These are phyloP conservation scores for Pseudocercospora vitis DNA, from an alignment of 2,329 filamentous ascomycete genomes.

Conservation along the genomic window DNA sequence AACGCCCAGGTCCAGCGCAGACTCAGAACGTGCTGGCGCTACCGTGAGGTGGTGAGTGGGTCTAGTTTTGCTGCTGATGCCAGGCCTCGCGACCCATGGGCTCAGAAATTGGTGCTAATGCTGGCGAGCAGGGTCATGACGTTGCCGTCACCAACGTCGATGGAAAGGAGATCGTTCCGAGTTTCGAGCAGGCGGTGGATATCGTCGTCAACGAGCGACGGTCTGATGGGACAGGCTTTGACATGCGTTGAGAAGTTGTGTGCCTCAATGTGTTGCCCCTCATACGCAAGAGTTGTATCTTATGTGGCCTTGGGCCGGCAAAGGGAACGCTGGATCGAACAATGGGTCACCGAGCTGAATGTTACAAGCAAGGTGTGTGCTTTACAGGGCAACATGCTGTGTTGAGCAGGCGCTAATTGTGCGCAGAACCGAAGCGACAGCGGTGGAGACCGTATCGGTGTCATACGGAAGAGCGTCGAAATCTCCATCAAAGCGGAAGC, in stretches of 20 bases:
- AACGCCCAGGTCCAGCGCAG: conserved; percentile 20
- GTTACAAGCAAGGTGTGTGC: background rate
- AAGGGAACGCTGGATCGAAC: background rate
- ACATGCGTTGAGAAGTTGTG: conserved; percentile 5
- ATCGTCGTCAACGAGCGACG: conserved; percentile 2
- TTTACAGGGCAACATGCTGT: background rate
- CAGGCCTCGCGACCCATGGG: no score
- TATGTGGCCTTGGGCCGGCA: background rate
- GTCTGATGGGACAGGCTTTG: conserved; percentile 3
- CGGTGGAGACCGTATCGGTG: background rate
- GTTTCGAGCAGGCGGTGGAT: conserved; percentile 4
- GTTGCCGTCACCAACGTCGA: conserved; percentile 13
- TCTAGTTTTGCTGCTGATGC: background rate
- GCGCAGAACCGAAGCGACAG: background rate
- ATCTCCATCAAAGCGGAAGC: background rate
- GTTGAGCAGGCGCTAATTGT: background rate
- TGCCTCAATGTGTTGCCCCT: background rate
- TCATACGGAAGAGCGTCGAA: background rate
- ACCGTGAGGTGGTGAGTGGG: conserved; percentile 17
- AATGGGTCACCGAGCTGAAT: background rate
- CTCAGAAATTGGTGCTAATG: background rate
- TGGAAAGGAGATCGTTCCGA: conserved; percentile 14
- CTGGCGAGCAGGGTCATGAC: conserved; percentile 17
- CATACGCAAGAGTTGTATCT: conserved; percentile 1
- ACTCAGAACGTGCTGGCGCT: conserved; percentile 17